Base-by-base conservation (phyloP, 257 asterid species). In the Jasminum sambac region DNA sequence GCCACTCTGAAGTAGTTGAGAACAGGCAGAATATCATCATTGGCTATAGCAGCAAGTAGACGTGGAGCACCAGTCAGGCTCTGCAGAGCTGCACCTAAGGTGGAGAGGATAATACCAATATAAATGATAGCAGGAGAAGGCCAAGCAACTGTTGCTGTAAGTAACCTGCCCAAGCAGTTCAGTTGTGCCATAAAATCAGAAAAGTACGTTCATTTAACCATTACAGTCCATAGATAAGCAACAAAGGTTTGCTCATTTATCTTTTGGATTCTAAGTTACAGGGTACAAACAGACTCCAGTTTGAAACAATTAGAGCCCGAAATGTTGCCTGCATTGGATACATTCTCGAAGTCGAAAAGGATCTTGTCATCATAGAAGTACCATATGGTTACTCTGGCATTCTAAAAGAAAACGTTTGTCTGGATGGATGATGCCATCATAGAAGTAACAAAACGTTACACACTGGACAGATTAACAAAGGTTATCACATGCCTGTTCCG, bases 31-130 rank as follows among this genome's bases (percentile, higher is more conserved):
- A 94, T 94, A 76, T 94, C 99, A 85, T 94, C 99, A 79, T 94
- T 94, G 74, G 99, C 97, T 76, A 94, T 94, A 55, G 99, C 99
- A 37, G 99, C 97, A 75, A 94, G 99, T 69, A 94, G 96, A 59
- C 98, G 96, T 11, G 99, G 99, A 23, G 99, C 99, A 21, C 99
- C 99, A 16, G 98, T 90, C 74, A 94, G 78, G 77, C 99, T 94
- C 81, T 94, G 99, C 71, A 94, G 88, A 78, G 99, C 99, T 76
- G 99, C 99, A 38, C 99, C 99, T 76, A 94, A 85, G 77, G 99
- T 94, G 59, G 99, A 94, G 72, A 94, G 98, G 63, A 94, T 94
- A 71, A 94, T 94, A 66, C 99, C 99, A 69, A 94, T 67, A 80
- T 94, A 88, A 19, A 84, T 90, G 72, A 91, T 83, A 37, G 93